Base-by-base conservation (phyloP, 305 asterid genomes). In the Nicotiana rustica region DNA sequence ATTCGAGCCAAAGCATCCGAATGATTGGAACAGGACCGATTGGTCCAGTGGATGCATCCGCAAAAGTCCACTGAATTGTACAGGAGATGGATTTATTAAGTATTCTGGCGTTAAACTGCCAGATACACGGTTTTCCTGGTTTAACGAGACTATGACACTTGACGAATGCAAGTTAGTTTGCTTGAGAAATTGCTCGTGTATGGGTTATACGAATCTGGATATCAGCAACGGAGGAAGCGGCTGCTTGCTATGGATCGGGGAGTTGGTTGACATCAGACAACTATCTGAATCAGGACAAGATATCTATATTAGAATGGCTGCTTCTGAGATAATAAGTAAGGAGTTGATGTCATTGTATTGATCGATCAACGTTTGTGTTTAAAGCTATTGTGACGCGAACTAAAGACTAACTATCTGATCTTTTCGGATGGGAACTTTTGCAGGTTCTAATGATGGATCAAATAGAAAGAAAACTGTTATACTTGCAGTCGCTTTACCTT, bases 151-250 rank as follows among this genome's bases (percentile, higher is more conserved):
- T 60, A 79, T 70, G 81, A 80, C 82, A 71, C 67, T 70, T 9
- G 57, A 64, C 19, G 84, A 83, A 70, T 85, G 86, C 49, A 67
- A 82, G 80, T 33, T 60, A 52, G 66, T 77, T 59, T 85, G 88
- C 84, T 79, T 71, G 64, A 79, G 78, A 38, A 85, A 85, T 31
- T 85, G 88, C 67, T 68, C 81, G 1, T 85, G 88, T 73, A 82
- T 65, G 35, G 88, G 86, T 9, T 85, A 85, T 79, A 47, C 84
- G 35, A 66, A 19, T 79, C n/a, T 82, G 19, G 77, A 49, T 66
- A 61, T 64, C 49, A 76, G 67, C 10, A 17, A 59, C 0, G 84
- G 81, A 0, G 82, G 80, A 36, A 67, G 78, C 0, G 85, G 85
- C 8, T 85, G 85, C 69, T 82, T 85, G 78, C 67, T 78, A 56